Base-by-base conservation (phyloP, 495 filamentous ascomycete species). In the Rhypophila decipiens region DNA sequence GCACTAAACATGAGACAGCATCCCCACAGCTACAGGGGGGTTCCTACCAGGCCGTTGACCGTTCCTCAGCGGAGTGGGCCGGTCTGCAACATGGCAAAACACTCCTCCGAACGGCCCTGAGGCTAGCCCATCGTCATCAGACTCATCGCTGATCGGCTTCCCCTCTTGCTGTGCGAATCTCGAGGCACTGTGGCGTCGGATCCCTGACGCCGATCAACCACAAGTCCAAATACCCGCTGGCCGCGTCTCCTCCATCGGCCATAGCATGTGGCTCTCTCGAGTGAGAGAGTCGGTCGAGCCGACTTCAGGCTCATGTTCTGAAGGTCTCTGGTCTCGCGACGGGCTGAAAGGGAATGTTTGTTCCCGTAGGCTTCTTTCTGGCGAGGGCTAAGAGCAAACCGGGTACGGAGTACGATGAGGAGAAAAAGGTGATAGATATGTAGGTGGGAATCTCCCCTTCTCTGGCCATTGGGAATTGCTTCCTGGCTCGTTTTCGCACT, bases 141-240 rank as follows among this genome's bases (percentile, higher is more conserved):
- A 24, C 24, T 46, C 24, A 11, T 20, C 12, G 23, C 27, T 18
- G 17, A 40, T 34, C 46, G 24, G 20, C 41, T 39, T 46, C 36
- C 42, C 43, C 17, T 27, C 36, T 18, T 24, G 29, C 22, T 21
- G 24, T 38, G 22, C 35, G 21, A 19, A 42, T 37, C 21, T 21
- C 47, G 40, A 49, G 31, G 52, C 43, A 44, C 1, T 33, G 40
- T 42, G 60, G 46, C 40, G 43, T 33, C 29, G 19, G 27, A 68
- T 67, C 72, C 72, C 54, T 65, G 70, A 31, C 40, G 72, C 39
- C 63, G 73, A 75, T 75, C 71, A 71, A 66, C 69, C 67, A 64
- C 60, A 52, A n/a, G 56, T 56, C 59, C 49, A 53, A 72, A 71
- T 71, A 67, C 51, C 66, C 66, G 62, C 64, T 58, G 60, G 47